Evolutionary conservation across 306 rosid species (phyloP), one percentile per base, ranked within the genome.

Genomic region (Sicyos baderoa): DNA sequence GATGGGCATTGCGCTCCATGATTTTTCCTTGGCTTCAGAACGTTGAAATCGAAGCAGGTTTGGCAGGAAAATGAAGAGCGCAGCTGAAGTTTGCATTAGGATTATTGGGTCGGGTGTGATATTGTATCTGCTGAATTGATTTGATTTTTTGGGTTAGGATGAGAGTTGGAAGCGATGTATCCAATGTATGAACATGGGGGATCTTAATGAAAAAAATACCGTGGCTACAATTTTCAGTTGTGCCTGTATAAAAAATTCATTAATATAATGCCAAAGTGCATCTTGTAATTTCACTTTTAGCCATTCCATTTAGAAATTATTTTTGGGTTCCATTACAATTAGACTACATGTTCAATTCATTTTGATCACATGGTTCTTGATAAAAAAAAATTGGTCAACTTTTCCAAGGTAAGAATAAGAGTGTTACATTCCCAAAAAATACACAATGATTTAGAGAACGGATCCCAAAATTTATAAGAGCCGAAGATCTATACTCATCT

Each of bases 41-140:
- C 19, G 71, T 66, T 22, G 11, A 66, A 66, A 66, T 44, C 6
- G 40, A 47, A 66, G 71, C 40, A 21, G 55, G 55, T 47, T 21
- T 23, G 37, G 19, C 44, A 22, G 57, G 72, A 59, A 67, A 70
- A 12, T 25, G 64, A 68, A 64, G 83, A 60, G 53, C 73, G 72
- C 44, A 67, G 57, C 42, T 48, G 42, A 47, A 23, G 21, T 45
- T 65, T 54, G 19, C 54, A 17, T 44, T 65, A 17, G 54, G 70
- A 64, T 44, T 6, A 64, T 21, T 64, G 35, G n/a, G 35, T 44
- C 27, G 29, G 70, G 22, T n/a, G 18, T 65, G 70, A 17, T 25
- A 44, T 45, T 32, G 19, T 45, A 13, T 13, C 8, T 66, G 71
- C 21, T 21, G 70, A 47, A 21, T 49, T 68, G 18, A 49, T 68